Evolutionary conservation across 495 filamentous ascomycete species (phyloP), one percentile per base, ranked within the genome.

Genomic region (Lasiosphaeria hispida): DNA sequence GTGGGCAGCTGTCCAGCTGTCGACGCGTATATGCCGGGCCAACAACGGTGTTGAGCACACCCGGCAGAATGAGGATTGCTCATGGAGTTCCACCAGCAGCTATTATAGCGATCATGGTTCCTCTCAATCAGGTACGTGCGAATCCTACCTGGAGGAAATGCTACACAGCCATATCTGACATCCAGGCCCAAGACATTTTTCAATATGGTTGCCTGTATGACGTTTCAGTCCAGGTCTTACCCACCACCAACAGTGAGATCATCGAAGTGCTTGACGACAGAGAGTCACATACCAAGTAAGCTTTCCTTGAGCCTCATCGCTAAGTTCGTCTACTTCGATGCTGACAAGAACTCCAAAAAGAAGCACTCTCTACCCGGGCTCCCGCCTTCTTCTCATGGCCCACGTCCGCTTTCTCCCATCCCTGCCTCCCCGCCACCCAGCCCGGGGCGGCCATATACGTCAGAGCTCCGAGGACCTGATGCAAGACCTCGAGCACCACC

Each of bases 1-100:
- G 7, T 83, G 76, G 80, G 74, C 69, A 11, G 76, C 75, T 13
- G 64, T 83, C 38, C 72, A 81, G 59, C 58, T 83, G 11, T 75
- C 69, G 6, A 70, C 75, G 10, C 70, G 67, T 49, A 50, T 77
- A 1, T 68, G 62, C 55, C 60, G 55, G 19, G 58, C 65, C 4
- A 53, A 30, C 23, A 30, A 52, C 19, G 53, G 34, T 17, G 55
- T 53, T 2, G 48, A 59, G 2, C 14, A 10, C 13, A 7, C 8
- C 3, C 23, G 14, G 10, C 38, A 38, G 15, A 44, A 58, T 30
- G 53, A 9, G 34, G 48, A 45, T 10, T 0, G 10, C 17, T 17
- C 10, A 19, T 45, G 36, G 39, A 35, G 23, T 42, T 30, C 23
- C 23, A 8, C 38, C 4, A 14, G 1, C 3, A 33, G 30, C 15